Conservation (phyloP, 805 yeast species). For the Blastobotrys americana region DNA sequence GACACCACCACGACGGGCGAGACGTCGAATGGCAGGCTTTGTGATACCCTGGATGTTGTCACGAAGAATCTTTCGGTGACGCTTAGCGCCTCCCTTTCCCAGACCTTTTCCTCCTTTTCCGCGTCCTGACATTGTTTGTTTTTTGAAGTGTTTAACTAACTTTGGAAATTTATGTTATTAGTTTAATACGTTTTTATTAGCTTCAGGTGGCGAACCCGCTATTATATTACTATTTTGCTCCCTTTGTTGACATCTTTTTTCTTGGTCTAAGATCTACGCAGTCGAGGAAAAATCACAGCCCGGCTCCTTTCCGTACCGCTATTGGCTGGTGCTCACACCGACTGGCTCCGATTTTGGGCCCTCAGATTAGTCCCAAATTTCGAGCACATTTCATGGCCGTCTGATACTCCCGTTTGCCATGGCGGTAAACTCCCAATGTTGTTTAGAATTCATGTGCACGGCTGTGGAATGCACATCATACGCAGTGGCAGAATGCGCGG, state of each 20-base stretch:
- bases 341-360: neutral
- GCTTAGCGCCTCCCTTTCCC: slow-evolving; percentile 99
- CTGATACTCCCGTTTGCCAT: neutral
- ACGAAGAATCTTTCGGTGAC: slow-evolving; percentile 98
- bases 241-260: neutral
- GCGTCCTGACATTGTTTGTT: slow-evolving; percentile 79
- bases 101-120: slow-evolving; percentile 99
- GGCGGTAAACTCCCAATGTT: neutral
- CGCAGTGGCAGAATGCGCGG: too few species aligned
- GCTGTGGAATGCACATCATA: neutral
- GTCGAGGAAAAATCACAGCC: neutral
- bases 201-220: neutral
- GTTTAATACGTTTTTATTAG: neutral
- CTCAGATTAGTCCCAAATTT: neutral
- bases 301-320: neutral
- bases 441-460: neutral
- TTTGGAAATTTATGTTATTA: slow-evolving; percentile 1
- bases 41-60: slow-evolving; percentile 99
- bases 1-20: slow-evolving; percentile 99
- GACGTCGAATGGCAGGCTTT: slow-evolving; percentile 99
- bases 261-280: neutral
- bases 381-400: neutral
- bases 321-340: neutral
- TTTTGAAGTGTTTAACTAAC: neutral
- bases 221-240: neutral